Conservation (phyloP, 2,329 filamentous ascomycete species). For the Trichoderma guizhouense region DNA sequence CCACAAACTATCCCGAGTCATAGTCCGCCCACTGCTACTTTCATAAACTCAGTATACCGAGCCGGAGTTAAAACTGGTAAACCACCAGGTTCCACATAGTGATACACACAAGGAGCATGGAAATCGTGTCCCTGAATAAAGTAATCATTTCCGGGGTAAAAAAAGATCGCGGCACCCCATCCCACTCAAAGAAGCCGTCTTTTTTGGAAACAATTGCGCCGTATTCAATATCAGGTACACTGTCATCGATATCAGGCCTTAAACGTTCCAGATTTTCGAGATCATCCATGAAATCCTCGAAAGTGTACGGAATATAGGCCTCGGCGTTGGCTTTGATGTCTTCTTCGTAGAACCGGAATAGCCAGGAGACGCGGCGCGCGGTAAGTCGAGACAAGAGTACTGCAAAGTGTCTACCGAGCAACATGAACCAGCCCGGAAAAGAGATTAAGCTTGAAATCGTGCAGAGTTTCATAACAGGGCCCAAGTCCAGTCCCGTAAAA, state of each 20-base stretch:
- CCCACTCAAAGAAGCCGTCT: neutral
- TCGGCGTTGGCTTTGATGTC: neutral
- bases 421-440: neutral
- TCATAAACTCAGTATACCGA: neutral
- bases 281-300: neutral
- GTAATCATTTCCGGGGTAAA: neutral
- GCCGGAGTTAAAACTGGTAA: neutral
- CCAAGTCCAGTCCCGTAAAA: neutral
- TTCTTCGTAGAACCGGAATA: neutral
- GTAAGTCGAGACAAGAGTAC: neutral
- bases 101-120: neutral
- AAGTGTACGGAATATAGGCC: neutral
- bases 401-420: neutral
- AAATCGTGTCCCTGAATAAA: neutral
- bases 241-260: neutral
- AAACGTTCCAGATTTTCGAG: accelerated
- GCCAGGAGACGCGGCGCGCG: neutral
- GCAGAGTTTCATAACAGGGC: neutral
- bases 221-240: neutral
- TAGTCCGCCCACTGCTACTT: neutral
- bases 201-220: neutral
- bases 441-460: neutral
- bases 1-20: neutral
- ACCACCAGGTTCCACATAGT: neutral
- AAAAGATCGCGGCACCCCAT: neutral